These are phyloP conservation scores for Apophysomyces sp. DNA, from an alignment of 371 early-diverging fungal genomes.

Conservation along the genomic window DNA sequence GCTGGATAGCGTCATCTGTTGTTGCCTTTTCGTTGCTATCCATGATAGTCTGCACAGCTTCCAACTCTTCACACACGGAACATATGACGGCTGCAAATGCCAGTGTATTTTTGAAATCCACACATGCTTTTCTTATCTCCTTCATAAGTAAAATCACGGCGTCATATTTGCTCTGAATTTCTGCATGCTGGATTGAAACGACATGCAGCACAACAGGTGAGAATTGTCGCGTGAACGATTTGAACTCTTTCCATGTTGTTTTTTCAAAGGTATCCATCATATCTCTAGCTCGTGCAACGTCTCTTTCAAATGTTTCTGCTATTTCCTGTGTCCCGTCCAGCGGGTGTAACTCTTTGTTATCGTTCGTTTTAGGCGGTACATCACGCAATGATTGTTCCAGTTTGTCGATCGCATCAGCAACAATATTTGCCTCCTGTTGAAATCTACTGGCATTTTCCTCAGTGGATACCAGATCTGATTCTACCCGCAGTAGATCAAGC, in stretches of 20 bases:
- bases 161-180: conserved; percentile 7
- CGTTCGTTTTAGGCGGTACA: conserved; percentile 3
- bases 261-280: conserved; percentile 3
- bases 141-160: background rate
- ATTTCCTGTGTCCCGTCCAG: conserved; percentile 32
- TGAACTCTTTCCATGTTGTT: conserved; percentile 8
- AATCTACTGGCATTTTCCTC: conserved; percentile 30
- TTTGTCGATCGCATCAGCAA: conserved; percentile 8
- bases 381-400: background rate
- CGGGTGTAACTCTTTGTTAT: conserved; percentile 24
- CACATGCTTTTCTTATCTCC: background rate
- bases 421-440: conserved; percentile 11
- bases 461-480: conserved; percentile 27
- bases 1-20: conserved; percentile 30
- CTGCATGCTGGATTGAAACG: conserved; percentile 2
- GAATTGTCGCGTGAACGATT: background rate
- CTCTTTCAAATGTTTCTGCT: conserved; percentile 18
- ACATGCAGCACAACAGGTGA: background rate
- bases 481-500: conserved; percentile 30
- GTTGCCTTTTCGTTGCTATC: conserved; percentile 25
- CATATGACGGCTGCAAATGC: conserved; percentile 38
- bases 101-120: conserved; percentile 17
- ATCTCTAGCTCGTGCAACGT: background rate
- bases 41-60: conserved; percentile 41
- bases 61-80: conserved; percentile 37